Conservation (phyloP, 2,329 filamentous ascomycete species). For the Fusarium brachygibbosum region DNA sequence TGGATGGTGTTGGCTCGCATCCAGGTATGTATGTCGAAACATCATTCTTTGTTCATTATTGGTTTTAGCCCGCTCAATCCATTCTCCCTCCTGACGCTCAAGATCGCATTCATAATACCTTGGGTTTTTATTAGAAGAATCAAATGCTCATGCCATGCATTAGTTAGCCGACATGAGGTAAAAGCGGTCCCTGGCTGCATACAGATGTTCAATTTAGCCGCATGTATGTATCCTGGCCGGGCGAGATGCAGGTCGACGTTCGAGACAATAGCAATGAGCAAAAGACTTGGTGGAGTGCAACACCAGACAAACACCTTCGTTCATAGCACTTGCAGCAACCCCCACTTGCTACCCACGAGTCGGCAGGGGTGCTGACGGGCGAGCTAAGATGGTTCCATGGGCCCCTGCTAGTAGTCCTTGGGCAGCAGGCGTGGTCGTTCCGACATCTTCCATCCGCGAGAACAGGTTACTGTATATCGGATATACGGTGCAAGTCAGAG, state of each 20-base stretch:
- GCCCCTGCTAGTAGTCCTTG: constrained; percentile 23
- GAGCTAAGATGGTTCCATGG: constrained; percentile 13
- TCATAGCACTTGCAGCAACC: constrained; percentile 49
- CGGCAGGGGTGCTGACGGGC: constrained; percentile 41
- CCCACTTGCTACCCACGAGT: constrained; percentile 47
- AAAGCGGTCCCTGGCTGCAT: constrained; percentile 39
- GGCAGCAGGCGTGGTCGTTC: constrained; percentile 37
- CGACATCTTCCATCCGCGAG: constrained; percentile 42
- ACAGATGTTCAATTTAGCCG: constrained; percentile 49
- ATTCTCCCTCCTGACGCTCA: not conserved
- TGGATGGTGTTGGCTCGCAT: constrained; percentile 10
- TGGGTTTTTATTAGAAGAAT: constrained; percentile 46
- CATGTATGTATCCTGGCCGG: constrained; percentile 38
- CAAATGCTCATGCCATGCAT: constrained; percentile 41
- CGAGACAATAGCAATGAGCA: constrained; percentile 40
- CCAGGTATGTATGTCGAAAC: not conserved
- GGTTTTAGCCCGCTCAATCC: not conserved
- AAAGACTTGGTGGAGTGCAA: constrained; percentile 28
- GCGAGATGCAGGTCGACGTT: constrained; percentile 37
- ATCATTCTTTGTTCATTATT: not conserved
- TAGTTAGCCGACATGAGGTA: constrained; percentile 24
- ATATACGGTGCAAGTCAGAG: not conserved
- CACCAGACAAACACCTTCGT: constrained; percentile 13
- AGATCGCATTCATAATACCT: constrained; percentile 14
- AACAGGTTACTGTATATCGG: constrained; percentile 10